Evolutionary conservation across 208 protist genomes (phyloP), one percentile per base, ranked within the genome.

Genomic region (Angomonas ambiguus): DNA sequence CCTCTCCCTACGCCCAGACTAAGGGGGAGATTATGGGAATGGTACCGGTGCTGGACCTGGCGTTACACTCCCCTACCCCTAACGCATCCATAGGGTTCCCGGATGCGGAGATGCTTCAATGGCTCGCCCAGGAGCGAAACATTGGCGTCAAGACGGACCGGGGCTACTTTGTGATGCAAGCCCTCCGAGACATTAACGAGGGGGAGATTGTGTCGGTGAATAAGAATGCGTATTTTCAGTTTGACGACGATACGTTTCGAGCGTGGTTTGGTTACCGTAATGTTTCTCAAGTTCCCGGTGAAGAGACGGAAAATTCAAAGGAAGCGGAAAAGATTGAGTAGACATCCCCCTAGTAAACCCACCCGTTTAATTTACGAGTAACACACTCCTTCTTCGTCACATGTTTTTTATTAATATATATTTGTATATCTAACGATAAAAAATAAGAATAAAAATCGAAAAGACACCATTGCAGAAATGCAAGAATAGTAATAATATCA

Each of bases 101-200:
- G 16, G 90, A 96, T 63, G 59, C 59, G 24, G 90, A 93, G 56
- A 96, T 96, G 90, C 60, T 93, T 38, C 80, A 75, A 71, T 96
- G 87, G 85, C 71, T 93, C 27, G 70, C 71, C 20, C 87, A 91
- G 64, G 80, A 89, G 48, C 85, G 85, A 72, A 87, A 80, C 63
- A 65, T 77, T 3, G 78, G 62, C 5, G 71, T 90, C 45, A 59
- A 72, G 48, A 28, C 60, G 49, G 73, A 85, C 58, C 86, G 82
- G 51, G 76, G 79, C 30, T 93, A 91, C 74, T 92, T 96, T 75
- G 85, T 93, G 18, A 83, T 96, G 81, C 90, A 96, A 68, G 90
- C 90, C 1, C 63, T 91, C 60, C 83, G 81, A n/a, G 87, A 93
- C 56, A 93, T 96, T 68, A 62, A 87, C 35, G 66, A 67, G 18